phyloP scores from a whole-genome alignment of 202 grass and related monocot species.

The Brachypodium distachyon region DNA sequence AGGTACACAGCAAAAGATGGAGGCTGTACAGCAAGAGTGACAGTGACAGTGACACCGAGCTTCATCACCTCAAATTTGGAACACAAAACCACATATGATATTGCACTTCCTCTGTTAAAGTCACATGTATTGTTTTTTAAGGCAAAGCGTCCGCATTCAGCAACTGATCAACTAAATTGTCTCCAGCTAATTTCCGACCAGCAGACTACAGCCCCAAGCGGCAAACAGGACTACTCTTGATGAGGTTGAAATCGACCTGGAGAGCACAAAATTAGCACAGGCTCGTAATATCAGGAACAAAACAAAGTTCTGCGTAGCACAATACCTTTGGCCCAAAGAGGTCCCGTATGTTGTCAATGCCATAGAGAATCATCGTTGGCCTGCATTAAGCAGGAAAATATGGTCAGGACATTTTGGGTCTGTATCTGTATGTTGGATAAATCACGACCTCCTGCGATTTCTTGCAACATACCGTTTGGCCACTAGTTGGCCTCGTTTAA shows the following conservation, averaged over 20 bases:
- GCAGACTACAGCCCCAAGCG: conserved; percentile 44
- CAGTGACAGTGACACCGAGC: neutral
- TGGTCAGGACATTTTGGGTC: neutral
- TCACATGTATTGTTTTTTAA: neutral
- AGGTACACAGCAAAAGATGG: no score
- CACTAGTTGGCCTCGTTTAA: neutral
- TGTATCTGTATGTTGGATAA: neutral
- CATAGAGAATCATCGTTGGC: conserved; percentile 91
- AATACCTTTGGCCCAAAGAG: conserved; percentile 97
- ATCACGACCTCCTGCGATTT: neutral
- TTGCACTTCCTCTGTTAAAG: neutral
- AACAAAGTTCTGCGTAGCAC: neutral
- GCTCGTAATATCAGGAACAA: neutral
- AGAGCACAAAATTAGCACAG: conserved; percentile 5
- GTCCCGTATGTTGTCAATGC: conserved; percentile 75
- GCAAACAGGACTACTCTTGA: conserved; percentile 65
- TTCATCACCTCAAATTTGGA: neutral
- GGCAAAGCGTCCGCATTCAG: neutral
- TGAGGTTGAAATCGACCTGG: conserved; percentile 85
- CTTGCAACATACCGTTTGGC: neutral
- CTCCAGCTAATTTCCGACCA: neutral
- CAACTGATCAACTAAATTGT: neutral
- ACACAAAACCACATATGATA: neutral
- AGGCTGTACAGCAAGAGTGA: neutral
- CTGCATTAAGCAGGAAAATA: conserved; percentile 17